phyloP scores from a whole-genome alignment of 805 yeast genomes.

The Cyberlindnera meyerae region DNA sequence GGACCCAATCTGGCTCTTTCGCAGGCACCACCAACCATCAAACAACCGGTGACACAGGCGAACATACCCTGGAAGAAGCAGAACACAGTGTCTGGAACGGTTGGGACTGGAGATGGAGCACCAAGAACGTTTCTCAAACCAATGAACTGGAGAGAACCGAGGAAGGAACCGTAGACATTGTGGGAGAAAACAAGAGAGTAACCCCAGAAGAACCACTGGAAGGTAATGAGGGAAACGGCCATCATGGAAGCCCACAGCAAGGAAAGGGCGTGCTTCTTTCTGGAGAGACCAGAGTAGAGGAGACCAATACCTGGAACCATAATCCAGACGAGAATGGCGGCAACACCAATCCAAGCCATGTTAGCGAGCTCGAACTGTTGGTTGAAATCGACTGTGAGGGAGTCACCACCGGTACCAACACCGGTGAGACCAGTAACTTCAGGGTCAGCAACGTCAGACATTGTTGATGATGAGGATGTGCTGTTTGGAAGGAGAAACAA shows the following conservation, averaged over 20 bases:
- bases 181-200: conserved; percentile 84
- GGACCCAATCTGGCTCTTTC: conserved; percentile 96
- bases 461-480: conserved; percentile 6
- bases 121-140: conserved; percentile 80
- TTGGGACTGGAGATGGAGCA: conserved; percentile 59
- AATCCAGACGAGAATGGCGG: conserved; percentile 84
- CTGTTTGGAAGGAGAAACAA: background rate
- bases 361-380: conserved; percentile 65
- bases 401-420: conserved; percentile 76
- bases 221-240: conserved; percentile 75
- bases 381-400: conserved; percentile 68
- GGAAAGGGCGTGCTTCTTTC: conserved; percentile 95
- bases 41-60: conserved; percentile 86
- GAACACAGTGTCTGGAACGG: conserved; percentile 86
- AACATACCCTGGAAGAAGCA: conserved; percentile 96
- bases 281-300: conserved; percentile 85
- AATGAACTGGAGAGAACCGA: conserved; percentile 80
- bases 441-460: conserved; percentile 30
- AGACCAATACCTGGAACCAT: conserved; percentile 97
- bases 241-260: conserved; percentile 90
- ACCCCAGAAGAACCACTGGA: conserved; percentile 99
- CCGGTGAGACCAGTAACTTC: conserved; percentile 49
- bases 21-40: conserved; percentile 97
- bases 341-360: conserved; percentile 79
- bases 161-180: conserved; percentile 52